These are phyloP conservation scores for Candida multigemmis DNA, from an alignment of 805 yeast genomes.

Conservation along the genomic window DNA sequence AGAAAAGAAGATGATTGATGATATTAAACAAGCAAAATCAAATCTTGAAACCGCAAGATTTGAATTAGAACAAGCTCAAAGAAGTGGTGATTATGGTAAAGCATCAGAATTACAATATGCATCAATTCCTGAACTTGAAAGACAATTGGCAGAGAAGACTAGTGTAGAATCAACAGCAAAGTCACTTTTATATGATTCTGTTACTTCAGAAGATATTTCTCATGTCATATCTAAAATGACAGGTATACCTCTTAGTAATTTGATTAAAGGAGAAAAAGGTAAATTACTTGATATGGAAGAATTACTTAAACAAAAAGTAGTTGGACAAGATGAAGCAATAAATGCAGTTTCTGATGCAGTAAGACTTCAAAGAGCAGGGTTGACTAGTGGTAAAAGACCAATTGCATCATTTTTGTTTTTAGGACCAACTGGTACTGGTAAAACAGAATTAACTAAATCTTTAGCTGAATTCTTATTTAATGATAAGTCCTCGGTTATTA, in stretches of 20 bases:
- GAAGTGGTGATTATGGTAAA: conserved; percentile 76
- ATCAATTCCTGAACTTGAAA: conserved; percentile 72
- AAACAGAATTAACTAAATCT: conserved; percentile 90
- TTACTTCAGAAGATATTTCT: conserved; percentile 90
- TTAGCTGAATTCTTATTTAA: conserved; percentile 89
- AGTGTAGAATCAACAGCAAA: conserved; percentile 20
- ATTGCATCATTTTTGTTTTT: conserved; percentile 94
- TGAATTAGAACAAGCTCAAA: conserved; percentile 73
- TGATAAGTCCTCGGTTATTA: conserved; percentile 74
- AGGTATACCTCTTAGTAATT: conserved; percentile 86
- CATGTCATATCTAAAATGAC: conserved; percentile 89
- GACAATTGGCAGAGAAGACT: conserved; percentile 40
- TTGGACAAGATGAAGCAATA: conserved; percentile 95
- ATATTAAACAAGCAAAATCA: conserved; percentile 69
- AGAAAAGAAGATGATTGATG: conserved; percentile 69
- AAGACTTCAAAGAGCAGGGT: conserved; percentile 91
- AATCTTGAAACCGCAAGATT: conserved; percentile 77
- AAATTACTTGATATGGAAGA: conserved; percentile 82
- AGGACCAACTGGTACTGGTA: conserved; percentile 99
- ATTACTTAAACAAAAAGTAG: conserved; percentile 65
- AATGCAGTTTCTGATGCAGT: conserved; percentile 88
- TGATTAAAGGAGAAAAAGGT: conserved; percentile 92
- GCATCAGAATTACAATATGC: conserved; percentile 90
- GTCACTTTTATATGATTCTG: conserved; percentile 74
- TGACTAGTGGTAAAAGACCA: conserved; percentile 89